These are phyloP conservation scores for Favolaschia claudopus DNA, from an alignment of 768 basidiomycete species.

Conservation along the genomic window DNA sequence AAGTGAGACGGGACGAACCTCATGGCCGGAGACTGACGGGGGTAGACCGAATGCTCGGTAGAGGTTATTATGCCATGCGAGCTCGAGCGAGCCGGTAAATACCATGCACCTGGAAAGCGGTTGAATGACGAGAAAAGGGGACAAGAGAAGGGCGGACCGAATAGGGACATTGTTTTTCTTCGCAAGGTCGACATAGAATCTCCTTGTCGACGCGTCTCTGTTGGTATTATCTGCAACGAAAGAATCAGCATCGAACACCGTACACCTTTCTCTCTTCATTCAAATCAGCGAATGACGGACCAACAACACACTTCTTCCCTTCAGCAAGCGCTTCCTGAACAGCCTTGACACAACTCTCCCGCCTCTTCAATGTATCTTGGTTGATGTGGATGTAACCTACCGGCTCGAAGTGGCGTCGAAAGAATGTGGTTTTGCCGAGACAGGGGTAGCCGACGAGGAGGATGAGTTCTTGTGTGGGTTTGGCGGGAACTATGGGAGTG, in stretches of 20 bases:
- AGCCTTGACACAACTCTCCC: conserved; percentile 77
- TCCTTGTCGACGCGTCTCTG: conserved; percentile 72
- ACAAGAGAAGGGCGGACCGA: conserved; percentile 53
- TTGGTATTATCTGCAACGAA: conserved; percentile 99
- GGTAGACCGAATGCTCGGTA: conserved; percentile 80
- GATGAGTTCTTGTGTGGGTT: conserved; percentile 49
- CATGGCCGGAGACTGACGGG: conserved; percentile 46
- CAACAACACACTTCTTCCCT: conserved; percentile 79
- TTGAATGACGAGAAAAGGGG: neutral
- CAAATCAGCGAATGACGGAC: conserved; percentile 48
- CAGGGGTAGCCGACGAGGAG: conserved; percentile 62
- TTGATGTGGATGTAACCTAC: conserved; percentile 84
- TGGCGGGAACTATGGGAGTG: conserved; percentile 55
- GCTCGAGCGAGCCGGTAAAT: conserved; percentile 76
- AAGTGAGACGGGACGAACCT: conserved; percentile 41
- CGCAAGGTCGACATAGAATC: conserved; percentile 74
- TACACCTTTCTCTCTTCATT: conserved; percentile 2
- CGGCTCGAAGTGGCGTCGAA: conserved; percentile 67
- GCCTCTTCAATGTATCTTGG: conserved; percentile 80
- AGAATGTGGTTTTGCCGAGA: conserved; percentile 87
- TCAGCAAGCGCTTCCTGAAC: conserved; percentile 61
- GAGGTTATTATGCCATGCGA: conserved; percentile 93
- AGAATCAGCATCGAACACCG: too few species aligned
- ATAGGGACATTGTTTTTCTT: conserved; percentile 58
- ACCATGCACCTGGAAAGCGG: conserved; percentile 64